Percentiles rank a stretch among this genome's conserved stretches.
Conservation (phyloP, 1,139 yeast genomes). For the Meyerozyma carpophila region DNA sequence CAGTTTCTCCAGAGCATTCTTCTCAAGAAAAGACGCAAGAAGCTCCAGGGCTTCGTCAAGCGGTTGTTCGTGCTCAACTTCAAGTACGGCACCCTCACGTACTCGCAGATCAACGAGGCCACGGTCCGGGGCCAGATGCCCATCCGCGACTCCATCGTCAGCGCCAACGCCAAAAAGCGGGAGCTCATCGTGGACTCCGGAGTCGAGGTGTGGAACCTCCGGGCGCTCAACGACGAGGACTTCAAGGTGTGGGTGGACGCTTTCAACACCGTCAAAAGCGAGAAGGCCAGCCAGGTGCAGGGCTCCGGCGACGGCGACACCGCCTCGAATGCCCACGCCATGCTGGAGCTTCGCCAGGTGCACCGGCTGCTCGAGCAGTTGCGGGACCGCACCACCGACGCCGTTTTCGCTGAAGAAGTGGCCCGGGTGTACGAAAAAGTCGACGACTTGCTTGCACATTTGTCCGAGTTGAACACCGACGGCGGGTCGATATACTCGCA, state of each 20-base stretch:
- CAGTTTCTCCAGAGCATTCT: constrained; percentile 70
- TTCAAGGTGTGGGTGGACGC: constrained; percentile 84
- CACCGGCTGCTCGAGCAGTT: not conserved
- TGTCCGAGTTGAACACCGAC: constrained; percentile 2
- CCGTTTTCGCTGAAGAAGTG: not conserved
- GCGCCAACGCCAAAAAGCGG: constrained; percentile 65
- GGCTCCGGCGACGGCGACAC: not conserved
- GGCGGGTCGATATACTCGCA: constrained; percentile 27
- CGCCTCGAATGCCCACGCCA: not conserved
- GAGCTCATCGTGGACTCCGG: constrained; percentile 89
- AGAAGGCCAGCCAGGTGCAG: not conserved
- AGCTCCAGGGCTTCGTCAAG: constrained; percentile 77
- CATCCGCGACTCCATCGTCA: constrained; percentile 68
- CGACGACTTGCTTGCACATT: not conserved
- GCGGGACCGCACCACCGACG: not conserved
- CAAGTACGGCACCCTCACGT: constrained; percentile 77
- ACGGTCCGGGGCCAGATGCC: constrained; percentile 92
- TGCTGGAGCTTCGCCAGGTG: not conserved
- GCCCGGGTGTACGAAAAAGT: not conserved
- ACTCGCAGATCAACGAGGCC: constrained; percentile 64
- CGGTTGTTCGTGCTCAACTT: constrained; percentile 80
- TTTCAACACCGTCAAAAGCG: constrained; percentile 44
- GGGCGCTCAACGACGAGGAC: constrained; percentile 58
- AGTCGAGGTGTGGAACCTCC: constrained; percentile 89
- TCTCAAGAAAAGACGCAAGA: constrained; percentile 70